Evolutionary conservation across 352 stramenopile species (phyloP).

Genomic region (Globisporangium paddicum): DNA sequence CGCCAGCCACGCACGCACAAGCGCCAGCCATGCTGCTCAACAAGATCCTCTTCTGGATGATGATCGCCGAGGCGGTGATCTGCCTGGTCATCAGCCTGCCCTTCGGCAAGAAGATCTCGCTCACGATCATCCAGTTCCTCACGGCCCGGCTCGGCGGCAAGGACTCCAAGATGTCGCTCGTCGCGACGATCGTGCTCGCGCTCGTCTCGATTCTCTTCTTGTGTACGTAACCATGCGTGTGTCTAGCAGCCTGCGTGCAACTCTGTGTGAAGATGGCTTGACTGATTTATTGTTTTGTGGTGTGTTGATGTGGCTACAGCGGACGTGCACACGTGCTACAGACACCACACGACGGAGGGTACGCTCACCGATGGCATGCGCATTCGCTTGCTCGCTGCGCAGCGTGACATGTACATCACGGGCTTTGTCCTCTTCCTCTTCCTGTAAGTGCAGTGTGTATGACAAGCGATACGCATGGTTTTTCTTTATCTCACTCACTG

Average conservation of each 20-base stretch:
- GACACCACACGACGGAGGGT: slow-evolving; percentile 47
- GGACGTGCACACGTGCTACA: slow-evolving; percentile 68
- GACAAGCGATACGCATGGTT: background rate
- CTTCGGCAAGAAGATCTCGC: slow-evolving; percentile 55
- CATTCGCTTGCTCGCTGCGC: slow-evolving; percentile 70
- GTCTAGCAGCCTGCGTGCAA: background rate
- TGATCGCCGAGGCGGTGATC: slow-evolving; percentile 39
- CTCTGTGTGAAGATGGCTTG: background rate
- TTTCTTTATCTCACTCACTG: background rate
- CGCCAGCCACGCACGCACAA: too few relatives aligned
- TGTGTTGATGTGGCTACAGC: slow-evolving; percentile 28
- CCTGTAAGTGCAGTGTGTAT: slow-evolving; percentile 22
- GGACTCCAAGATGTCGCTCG: too few relatives aligned
- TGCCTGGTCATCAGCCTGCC: slow-evolving; percentile 49
- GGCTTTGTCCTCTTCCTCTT: slow-evolving; percentile 85
- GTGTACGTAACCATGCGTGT: slow-evolving; percentile 32
- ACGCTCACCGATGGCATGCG: slow-evolving; percentile 68
- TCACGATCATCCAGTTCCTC: slow-evolving; percentile 58
- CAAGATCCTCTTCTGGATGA: slow-evolving; percentile 51
- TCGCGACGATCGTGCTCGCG: slow-evolving; percentile 47
- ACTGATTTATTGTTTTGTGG: background rate
- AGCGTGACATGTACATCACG: slow-evolving; percentile 87
- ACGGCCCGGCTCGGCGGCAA: slow-evolving; percentile 28
- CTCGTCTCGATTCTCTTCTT: slow-evolving; percentile 68
- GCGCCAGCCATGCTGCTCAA: slow-evolving; percentile 29